Evolutionary conservation across 148 eudicot genomes (phyloP), one percentile per base, ranked within the genome.

Genomic region (Rhododendron simsii): DNA sequence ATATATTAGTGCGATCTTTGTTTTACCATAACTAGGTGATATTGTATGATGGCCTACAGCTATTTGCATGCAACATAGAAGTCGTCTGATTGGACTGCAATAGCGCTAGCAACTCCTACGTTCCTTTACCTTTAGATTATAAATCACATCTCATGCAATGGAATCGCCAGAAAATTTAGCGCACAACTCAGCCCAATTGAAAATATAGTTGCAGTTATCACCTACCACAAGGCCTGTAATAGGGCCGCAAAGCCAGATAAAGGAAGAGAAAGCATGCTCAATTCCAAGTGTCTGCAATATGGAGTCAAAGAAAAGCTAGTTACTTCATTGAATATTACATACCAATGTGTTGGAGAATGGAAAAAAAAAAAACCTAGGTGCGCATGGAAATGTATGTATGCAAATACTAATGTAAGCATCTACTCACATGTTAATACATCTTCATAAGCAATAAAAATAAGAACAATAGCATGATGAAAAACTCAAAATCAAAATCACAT

Each of bases 181-280:
- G 41, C 14, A 44, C 61, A 86, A 77, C 33, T 71, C 30, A 1
- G 41, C 9, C 21, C 13, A 85, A 59, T n/a, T 53, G 74, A 82
- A 47, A 13, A 73, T 55, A 63, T 48, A 81, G 84, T 76, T 61
- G 37, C 23, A 33, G 78, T 85, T 61, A 78, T 84, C 80, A 87
- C 98, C 79, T 97, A 97, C 99, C 98, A 97, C 98, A 88, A 97
- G 98, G 84, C 99, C 99, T 78, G 99, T 95, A 85, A 97, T 94
- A 67, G 99, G 99, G 81, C 99, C 98, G 90, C 99, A 97, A 59
- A 97, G 98, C 98, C 98, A 95, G 87, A 97, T 97, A 88, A 97
- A 97, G 59, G 99, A 97, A 83, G 99, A 93, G 89, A 97, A 97
- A 57, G 96, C 98, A 90, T 97, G 99, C 59, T 91, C 91, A 84